Conservation (phyloP, 257 asterid genomes). For the Capsicum chinense region DNA sequence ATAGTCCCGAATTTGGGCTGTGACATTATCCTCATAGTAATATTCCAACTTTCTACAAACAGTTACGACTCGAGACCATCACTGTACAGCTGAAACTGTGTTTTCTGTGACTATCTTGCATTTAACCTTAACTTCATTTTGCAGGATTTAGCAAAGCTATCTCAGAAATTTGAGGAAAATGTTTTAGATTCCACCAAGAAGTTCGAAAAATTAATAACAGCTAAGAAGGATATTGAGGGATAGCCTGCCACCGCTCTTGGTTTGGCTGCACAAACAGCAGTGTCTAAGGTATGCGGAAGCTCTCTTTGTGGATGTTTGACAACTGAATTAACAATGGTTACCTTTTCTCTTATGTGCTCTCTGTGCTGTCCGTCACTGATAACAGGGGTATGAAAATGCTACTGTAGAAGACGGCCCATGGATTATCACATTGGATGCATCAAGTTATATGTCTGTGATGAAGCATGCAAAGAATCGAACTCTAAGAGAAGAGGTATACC, state of each 20-base stretch:
- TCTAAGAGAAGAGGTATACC: conserved; percentile 95
- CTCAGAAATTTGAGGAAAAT: conserved; percentile 89
- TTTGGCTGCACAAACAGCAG: conserved; percentile 97
- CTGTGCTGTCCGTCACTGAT: conserved; percentile 32
- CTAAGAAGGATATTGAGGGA: conserved; percentile 90
- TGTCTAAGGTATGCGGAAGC: conserved; percentile 63
- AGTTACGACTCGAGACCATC: too few species aligned
- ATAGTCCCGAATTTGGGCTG: too few species aligned
- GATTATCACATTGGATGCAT: conserved; percentile 92
- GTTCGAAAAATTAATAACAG: conserved; percentile 84
- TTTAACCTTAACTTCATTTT: too few species aligned
- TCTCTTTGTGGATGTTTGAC: not conserved
- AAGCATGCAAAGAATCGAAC: conserved; percentile 87
- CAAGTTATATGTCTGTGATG: conserved; percentile 84
- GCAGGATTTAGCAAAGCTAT: conserved; percentile 79
- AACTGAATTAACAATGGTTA: not conserved
- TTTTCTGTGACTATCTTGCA: too few species aligned
- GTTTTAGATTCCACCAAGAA: conserved; percentile 95
- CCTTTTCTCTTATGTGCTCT: conserved; percentile 23
- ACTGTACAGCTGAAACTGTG: too few species aligned
- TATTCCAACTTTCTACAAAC: too few species aligned
- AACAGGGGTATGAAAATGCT: conserved; percentile 94
- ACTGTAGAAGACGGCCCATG: conserved; percentile 95
- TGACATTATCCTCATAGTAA: too few species aligned
- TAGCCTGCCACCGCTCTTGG: conserved; percentile 89